Evolutionary conservation across 306 rosid genomes (phyloP).

Genomic region (Betula pendula): DNA sequence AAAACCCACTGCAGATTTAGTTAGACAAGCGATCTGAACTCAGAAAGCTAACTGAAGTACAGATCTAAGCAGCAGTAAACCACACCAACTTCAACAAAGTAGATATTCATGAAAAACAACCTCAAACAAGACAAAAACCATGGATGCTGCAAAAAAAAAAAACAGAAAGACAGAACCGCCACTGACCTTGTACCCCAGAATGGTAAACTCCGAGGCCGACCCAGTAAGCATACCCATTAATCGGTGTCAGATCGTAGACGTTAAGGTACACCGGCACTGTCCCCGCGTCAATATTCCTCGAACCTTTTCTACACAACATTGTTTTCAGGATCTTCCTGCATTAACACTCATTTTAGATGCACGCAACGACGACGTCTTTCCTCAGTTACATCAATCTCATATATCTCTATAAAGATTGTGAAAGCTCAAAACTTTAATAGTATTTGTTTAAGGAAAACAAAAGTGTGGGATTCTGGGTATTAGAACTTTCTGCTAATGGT

Average conservation of each 20-base stretch:
- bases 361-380: not conserved
- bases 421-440: not conserved
- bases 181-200: slow-evolving; percentile 82
- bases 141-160: not conserved
- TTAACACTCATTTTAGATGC: not conserved
- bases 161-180: not conserved
- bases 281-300: slow-evolving; percentile 53
- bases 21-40: not conserved
- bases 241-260: slow-evolving; percentile 87
- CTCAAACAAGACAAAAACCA: not conserved
- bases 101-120: not conserved
- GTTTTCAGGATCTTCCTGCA: not conserved
- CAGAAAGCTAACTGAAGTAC: not conserved
- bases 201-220: slow-evolving; percentile 94
- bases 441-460: not conserved
- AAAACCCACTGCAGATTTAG: too few species aligned
- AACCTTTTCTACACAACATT: slow-evolving; percentile 60
- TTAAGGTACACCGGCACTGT: slow-evolving; percentile 82
- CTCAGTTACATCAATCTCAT: not conserved
- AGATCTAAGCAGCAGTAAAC: slow-evolving; percentile 16
- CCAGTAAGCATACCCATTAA: slow-evolving; percentile 95
- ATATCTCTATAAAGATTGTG: not conserved
- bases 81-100: not conserved
- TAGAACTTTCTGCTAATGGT: slow-evolving; percentile 23
- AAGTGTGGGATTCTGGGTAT: slow-evolving; percentile 28